Base-by-base conservation (phyloP, 75 land plant genomes). In the Isoetes taiwanensis region DNA sequence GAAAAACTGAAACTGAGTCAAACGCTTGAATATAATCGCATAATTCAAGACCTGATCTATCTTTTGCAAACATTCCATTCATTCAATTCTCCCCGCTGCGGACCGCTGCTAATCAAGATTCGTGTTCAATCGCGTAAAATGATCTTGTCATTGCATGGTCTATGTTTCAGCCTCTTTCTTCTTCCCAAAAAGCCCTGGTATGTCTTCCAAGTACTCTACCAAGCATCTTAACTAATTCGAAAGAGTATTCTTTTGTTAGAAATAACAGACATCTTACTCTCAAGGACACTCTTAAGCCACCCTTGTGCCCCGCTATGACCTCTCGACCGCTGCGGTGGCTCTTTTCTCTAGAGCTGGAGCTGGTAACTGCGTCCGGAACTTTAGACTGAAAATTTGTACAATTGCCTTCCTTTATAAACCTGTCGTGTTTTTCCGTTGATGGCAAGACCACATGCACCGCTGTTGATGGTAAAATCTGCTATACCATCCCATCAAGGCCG, bases 401-500 rank as follows among this genome's bases (percentile, higher is more conserved):
- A 75, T 79, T 2, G 93, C 97, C 20, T 67, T 76, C 26, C 43
- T 72, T 30, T 86, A 80, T 70, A 57, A 38, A 46, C 88, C 87
- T 12, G 64, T 72, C 11, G 3, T 32, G 27, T 21, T 19, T 64
- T 10, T 91, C 97, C 12, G 72, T 75, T 8, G 88, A 91, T 64
- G 87, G 97, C 14, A 73, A 63, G 41, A 86, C 91, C 30, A 9
- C 70, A 9, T 78, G 82, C 72, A 39, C 74, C 19, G 97, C 82
- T 28, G 57, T 91, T 3, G 97, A 91, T 67, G 97, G 93, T 12
- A 85, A 93, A 0, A 62, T 86, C 88, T 86, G 11, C 80, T 91
- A 93, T 80, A 86, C 77, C 86, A 91, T 56, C 97, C 97, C 2
- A 55, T 93, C 1, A 80, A 87, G 19, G 85, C 88, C 0, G 97